Evolutionary conservation across 2,329 filamentous ascomycete species (phyloP).

Genomic region (Cephalotrichum gorgonifer): DNA sequence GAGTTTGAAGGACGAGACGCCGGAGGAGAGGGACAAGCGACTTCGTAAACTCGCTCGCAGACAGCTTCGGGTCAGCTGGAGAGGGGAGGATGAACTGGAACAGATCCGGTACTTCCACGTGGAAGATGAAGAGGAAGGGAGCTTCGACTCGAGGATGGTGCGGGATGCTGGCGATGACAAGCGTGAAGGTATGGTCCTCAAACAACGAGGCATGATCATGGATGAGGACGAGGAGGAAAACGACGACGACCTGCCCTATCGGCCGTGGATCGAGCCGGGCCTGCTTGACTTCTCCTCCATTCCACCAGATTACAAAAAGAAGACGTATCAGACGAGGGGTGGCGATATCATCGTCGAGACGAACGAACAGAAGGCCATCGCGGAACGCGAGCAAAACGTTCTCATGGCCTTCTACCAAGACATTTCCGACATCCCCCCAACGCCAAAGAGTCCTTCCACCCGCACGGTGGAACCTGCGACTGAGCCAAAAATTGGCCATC

Average conservation of each 20-base stretch:
- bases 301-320: slow-evolving; percentile 30
- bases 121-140: slow-evolving; percentile 60
- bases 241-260: slow-evolving; percentile 44
- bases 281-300: slow-evolving; percentile 36
- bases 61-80: slow-evolving; percentile 62
- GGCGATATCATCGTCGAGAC: slow-evolving; percentile 41
- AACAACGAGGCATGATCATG: slow-evolving; percentile 36
- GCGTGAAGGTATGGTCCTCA: slow-evolving; percentile 61
- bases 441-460: slow-evolving; percentile 41
- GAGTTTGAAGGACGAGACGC: slow-evolving; percentile 50
- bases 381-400: slow-evolving; percentile 45
- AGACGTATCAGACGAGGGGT: slow-evolving; percentile 43
- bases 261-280: slow-evolving; percentile 40
- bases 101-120: slow-evolving; percentile 62
- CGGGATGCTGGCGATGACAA: slow-evolving; percentile 64
- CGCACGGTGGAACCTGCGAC: slow-evolving; percentile 16
- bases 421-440: slow-evolving; percentile 41
- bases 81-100: slow-evolving; percentile 54
- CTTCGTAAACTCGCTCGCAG: slow-evolving; percentile 63
- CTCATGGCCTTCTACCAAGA: slow-evolving; percentile 52
- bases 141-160: slow-evolving; percentile 56
- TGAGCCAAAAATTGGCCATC: slow-evolving; percentile 18
- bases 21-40: slow-evolving; percentile 56
- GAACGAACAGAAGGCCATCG: slow-evolving; percentile 43
- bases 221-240: slow-evolving; percentile 46